Evolutionary conservation across 352 stramenopile genomes (phyloP).

Genomic region (Phytophthora agathidicida): DNA sequence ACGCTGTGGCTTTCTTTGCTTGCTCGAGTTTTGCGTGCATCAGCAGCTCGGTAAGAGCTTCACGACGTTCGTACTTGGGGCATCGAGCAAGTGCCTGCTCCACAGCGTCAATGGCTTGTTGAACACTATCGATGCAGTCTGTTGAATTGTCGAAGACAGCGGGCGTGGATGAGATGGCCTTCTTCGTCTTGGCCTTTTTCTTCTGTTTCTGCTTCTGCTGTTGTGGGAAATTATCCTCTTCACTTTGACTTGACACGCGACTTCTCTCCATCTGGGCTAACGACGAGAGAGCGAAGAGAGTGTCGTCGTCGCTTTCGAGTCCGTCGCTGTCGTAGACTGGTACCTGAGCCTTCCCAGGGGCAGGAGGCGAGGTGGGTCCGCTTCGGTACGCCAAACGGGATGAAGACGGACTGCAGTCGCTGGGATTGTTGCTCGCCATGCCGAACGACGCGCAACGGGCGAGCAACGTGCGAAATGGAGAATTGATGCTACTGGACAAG

Average conservation of each 20-base stretch:
- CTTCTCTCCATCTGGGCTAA: constrained; percentile 35
- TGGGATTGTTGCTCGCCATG: constrained; percentile 42
- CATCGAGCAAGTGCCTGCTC: constrained; percentile 28
- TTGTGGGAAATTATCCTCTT: constrained; percentile 6
- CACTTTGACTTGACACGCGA: constrained; percentile 4
- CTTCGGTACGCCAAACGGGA: constrained; percentile 4
- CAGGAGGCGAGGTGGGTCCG: constrained; percentile 7
- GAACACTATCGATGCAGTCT: constrained; percentile 28
- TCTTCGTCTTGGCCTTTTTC: constrained; percentile 7
- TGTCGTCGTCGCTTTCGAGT: constrained; percentile 37
- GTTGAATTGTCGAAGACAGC: constrained; percentile 4
- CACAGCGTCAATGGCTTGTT: constrained; percentile 33
- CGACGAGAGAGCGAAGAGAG: constrained; percentile 31
- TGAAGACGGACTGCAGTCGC: constrained; percentile 5
- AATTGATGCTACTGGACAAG: constrained; percentile 7
- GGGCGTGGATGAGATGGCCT: constrained; percentile 5
- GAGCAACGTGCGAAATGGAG: constrained; percentile 35
- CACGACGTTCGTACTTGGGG: constrained; percentile 27
- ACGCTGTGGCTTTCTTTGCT: constrained; percentile 19
- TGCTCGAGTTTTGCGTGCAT: constrained; percentile 36
- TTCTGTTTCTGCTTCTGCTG: too few relatives aligned
- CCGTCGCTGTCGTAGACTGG: constrained; percentile 28
- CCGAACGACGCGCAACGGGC: constrained; percentile 10
- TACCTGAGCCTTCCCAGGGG: constrained; percentile 6
- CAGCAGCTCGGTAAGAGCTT: constrained; percentile 32